Conservation (phyloP, 768 basidiomycete species). For the Russula griseocarnosa region DNA sequence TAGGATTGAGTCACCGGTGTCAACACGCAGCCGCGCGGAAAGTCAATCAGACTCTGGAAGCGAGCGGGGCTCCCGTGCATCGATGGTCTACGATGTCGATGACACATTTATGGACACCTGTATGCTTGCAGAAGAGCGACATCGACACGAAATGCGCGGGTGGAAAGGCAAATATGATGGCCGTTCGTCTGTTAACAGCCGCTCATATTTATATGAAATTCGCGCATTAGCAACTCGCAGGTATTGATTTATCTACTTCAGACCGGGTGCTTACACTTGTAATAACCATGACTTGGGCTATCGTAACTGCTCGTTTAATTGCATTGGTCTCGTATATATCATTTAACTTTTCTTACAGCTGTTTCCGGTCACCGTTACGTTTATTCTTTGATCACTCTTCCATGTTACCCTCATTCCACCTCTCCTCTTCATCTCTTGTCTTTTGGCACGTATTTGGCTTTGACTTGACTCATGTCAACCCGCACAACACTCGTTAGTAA, state of each 20-base stretch:
- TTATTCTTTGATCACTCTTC: neutral
- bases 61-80: slow-evolving; percentile 75
- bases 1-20: slow-evolving; percentile 49
- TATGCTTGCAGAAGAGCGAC: slow-evolving; percentile 73
- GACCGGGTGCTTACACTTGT: slow-evolving; percentile 17
- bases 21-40: slow-evolving; percentile 56
- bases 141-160: slow-evolving; percentile 78
- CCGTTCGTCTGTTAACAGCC: slow-evolving; percentile 45
- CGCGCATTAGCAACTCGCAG: slow-evolving; percentile 81
- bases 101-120: slow-evolving; percentile 70
- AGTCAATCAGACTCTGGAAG: slow-evolving; percentile 73
- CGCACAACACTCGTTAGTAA: slow-evolving; percentile 21
- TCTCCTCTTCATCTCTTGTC: slow-evolving; percentile 6
- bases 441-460: slow-evolving; percentile 12
- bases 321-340: slow-evolving; percentile 11
- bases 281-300: slow-evolving; percentile 17
- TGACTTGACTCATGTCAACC: slow-evolving; percentile 12
- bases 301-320: slow-evolving; percentile 21
- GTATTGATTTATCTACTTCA: slow-evolving; percentile 39
- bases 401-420: slow-evolving; percentile 5
- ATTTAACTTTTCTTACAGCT: slow-evolving; percentile 9
- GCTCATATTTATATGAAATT: slow-evolving; percentile 72
- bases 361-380: neutral
- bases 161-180: slow-evolving; percentile 46
- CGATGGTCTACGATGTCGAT: slow-evolving; percentile 73